phyloP scores from a whole-genome alignment of 108 stramenopile genomes.

The Skeletonema costatum region DNA sequence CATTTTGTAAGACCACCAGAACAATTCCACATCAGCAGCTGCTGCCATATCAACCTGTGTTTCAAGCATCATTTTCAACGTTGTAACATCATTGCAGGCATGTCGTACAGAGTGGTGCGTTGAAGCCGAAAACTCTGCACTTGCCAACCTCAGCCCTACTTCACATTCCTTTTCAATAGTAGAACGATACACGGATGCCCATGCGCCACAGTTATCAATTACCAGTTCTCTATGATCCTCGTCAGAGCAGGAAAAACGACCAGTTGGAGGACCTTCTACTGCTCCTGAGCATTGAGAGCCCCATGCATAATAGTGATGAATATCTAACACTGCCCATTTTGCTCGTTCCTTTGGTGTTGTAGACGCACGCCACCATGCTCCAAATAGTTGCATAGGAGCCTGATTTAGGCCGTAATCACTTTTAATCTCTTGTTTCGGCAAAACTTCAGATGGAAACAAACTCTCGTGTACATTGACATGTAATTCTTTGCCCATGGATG shows the following conservation, averaged over 20 bases:
- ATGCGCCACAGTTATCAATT: constrained; percentile 51
- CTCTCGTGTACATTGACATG: constrained; percentile 78
- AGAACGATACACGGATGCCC: constrained; percentile 58
- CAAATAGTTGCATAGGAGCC: constrained; percentile 40
- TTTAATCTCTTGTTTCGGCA: constrained; percentile 32
- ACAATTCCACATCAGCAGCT: constrained; percentile 66
- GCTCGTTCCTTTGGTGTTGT: constrained; percentile 64
- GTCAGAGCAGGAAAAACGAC: constrained; percentile 58
- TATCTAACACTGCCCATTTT: constrained; percentile 72
- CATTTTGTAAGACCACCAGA: constrained; percentile 80
- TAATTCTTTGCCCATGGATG: constrained; percentile 58
- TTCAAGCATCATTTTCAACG: constrained; percentile 52
- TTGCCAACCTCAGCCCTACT: constrained; percentile 54
- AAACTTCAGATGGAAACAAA: constrained; percentile 38
- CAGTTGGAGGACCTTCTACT: constrained; percentile 60
- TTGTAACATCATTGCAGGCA: constrained; percentile 67
- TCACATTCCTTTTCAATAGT: constrained; percentile 55
- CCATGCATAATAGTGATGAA: constrained; percentile 86
- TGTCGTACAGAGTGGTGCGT: constrained; percentile 72
- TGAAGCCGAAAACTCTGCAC: constrained; percentile 76
- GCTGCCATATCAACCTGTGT: constrained; percentile 54
- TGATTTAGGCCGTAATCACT: constrained; percentile 36
- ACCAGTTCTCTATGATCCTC: constrained; percentile 24
- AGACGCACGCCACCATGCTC: constrained; percentile 65
- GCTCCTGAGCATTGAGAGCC: constrained; percentile 60